Evolutionary conservation across 192 early-diverging fungal genomes (phyloP).

Genomic region (Coemansia furcata): DNA sequence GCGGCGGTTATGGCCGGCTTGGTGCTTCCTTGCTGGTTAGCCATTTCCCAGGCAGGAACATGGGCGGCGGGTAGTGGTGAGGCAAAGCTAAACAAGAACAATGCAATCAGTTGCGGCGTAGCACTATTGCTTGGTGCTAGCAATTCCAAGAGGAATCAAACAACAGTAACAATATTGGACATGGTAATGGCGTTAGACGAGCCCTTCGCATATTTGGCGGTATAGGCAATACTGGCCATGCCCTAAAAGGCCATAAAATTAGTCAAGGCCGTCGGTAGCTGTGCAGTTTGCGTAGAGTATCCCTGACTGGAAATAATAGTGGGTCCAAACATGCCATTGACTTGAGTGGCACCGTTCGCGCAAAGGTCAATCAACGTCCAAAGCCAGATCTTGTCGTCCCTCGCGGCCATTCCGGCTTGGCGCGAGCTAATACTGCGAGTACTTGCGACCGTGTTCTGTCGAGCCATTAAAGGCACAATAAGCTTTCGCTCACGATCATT

Average conservation of each 20-base stretch:
- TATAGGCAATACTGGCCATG: constrained; percentile 39
- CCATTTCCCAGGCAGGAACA: constrained; percentile 46
- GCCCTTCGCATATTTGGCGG: constrained; percentile 14
- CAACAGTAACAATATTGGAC: constrained; percentile 25
- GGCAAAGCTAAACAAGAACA: constrained; percentile 51
- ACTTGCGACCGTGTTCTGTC: constrained; percentile 43
- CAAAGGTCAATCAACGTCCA: constrained; percentile 46
- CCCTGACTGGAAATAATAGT: constrained; percentile 45
- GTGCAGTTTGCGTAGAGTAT: constrained; percentile 30
- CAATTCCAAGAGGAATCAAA: constrained; percentile 36
- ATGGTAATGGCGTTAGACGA: constrained; percentile 28
- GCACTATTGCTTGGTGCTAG: neutral
- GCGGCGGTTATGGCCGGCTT: constrained; percentile 51
- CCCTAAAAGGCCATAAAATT: constrained; percentile 47
- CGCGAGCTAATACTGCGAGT: constrained; percentile 14
- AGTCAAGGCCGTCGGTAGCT: constrained; percentile 36
- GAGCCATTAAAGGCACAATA: constrained; percentile 24
- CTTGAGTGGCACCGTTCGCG: constrained; percentile 44
- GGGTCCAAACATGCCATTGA: constrained; percentile 52
- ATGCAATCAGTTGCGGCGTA: constrained; percentile 14
- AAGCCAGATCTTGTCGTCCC: constrained; percentile 38
- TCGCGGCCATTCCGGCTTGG: constrained; percentile 25
- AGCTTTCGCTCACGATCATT: constrained; percentile 24
- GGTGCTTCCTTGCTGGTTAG: constrained; percentile 44
- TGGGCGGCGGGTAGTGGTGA: constrained; percentile 49